phyloP scores from a whole-genome alignment of 2,329 filamentous ascomycete species.

The Aspergillus fijiensis region DNA sequence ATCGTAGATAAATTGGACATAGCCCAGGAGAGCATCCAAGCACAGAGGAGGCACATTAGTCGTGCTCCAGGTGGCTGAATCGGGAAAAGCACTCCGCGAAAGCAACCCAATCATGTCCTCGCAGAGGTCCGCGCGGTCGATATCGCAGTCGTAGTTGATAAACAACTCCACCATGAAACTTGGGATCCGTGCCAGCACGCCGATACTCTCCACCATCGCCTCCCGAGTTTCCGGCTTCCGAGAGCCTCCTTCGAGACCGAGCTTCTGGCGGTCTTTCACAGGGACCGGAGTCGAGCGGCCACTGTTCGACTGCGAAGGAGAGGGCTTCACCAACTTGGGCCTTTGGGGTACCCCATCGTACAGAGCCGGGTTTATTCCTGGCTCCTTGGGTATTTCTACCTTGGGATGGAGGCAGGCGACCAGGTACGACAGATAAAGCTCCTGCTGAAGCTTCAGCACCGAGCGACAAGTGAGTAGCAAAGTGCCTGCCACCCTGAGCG shows the following conservation, averaged over 20 bases:
- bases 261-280: constrained; percentile 85
- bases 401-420: constrained; percentile 90
- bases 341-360: constrained; percentile 92
- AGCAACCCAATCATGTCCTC: constrained; percentile 93
- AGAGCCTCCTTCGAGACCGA: constrained; percentile 87
- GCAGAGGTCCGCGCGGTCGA: constrained; percentile 85
- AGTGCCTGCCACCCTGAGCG: constrained; percentile 86
- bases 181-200: constrained; percentile 86
- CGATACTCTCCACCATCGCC: constrained; percentile 97
- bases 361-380: constrained; percentile 83
- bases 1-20: constrained; percentile 88
- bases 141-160: constrained; percentile 96
- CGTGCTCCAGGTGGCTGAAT: constrained; percentile 98
- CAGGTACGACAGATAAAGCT: constrained; percentile 90
- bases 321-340: constrained; percentile 80
- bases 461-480: constrained; percentile 84
- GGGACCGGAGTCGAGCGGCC: constrained; percentile 87
- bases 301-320: constrained; percentile 71
- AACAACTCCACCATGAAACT: constrained; percentile 95
- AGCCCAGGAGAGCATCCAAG: constrained; percentile 84
- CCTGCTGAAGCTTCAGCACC: constrained; percentile 92
- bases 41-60: constrained; percentile 96
- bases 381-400: constrained; percentile 89
- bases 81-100: constrained; percentile 90
- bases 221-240: constrained; percentile 93